Evolutionary conservation across 148 eudicot species (phyloP).

Genomic region (Rheum nobile): DNA sequence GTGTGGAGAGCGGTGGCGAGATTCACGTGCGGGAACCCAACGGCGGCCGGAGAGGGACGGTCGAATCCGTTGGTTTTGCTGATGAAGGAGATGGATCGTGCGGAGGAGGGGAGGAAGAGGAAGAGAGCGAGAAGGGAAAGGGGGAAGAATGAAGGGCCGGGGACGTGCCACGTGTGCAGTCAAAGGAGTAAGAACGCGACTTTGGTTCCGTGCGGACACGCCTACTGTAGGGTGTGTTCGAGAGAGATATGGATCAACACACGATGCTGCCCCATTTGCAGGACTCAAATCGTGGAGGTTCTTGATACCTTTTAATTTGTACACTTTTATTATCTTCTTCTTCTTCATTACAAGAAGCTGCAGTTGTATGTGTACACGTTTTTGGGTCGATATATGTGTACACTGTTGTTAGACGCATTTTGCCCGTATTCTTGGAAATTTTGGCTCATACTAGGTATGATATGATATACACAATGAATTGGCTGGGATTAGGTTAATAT

Average conservation of each 20-base stretch:
- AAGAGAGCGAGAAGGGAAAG: background rate
- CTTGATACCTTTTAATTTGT: background rate
- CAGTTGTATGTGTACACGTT: no score
- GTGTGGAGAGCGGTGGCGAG: background rate
- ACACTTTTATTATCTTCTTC: no score
- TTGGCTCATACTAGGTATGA: no score
- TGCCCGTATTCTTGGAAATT: no score
- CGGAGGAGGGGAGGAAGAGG: conserved; percentile 16
- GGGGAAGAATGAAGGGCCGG: conserved; percentile 10
- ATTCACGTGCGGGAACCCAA: background rate
- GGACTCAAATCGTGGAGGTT: background rate
- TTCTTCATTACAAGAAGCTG: no score
- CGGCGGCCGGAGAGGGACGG: background rate
- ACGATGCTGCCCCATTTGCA: conserved; percentile 52
- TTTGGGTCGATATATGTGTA: no score
- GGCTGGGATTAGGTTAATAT: no score
- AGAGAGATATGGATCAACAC: conserved; percentile 63
- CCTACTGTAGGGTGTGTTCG: conserved; percentile 64
- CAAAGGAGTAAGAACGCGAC: conserved; percentile 53
- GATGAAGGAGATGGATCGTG: conserved; percentile 34
- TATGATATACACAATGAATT: no score
- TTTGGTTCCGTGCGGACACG: conserved; percentile 61
- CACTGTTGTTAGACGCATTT: no score
- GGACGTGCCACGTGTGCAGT: conserved; percentile 61
- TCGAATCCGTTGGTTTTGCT: conserved; percentile 21